phyloP scores from a whole-genome alignment of 1,284 basidiomycete genomes.

The Leccinum subfulvum region DNA sequence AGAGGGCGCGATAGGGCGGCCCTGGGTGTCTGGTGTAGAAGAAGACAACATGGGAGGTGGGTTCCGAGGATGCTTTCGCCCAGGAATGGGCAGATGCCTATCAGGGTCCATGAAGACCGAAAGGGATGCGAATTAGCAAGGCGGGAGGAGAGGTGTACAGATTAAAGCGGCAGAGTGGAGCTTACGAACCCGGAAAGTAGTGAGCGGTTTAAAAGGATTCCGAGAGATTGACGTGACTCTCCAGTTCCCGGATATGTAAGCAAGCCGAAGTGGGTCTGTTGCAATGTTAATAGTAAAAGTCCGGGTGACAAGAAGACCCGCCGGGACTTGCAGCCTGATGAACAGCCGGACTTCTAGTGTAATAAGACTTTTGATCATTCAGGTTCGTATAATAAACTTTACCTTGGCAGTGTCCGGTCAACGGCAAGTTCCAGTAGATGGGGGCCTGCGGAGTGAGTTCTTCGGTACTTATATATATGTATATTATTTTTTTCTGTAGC shows the following conservation, averaged over 20 bases:
- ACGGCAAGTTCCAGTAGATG: constrained; percentile 29
- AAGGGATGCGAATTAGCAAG: constrained; percentile 17
- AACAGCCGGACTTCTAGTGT: constrained; percentile 26
- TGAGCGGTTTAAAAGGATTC: constrained; percentile 24
- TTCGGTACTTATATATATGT: constrained; percentile 17
- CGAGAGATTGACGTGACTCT: constrained; percentile 29
- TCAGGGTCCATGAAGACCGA: constrained; percentile 30
- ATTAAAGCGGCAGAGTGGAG: constrained; percentile 23
- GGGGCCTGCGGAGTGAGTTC: constrained; percentile 25
- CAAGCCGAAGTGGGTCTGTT: constrained; percentile 29
- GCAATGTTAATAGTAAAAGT: constrained; percentile 29
- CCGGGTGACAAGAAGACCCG: constrained; percentile 31
- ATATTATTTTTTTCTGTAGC: constrained; percentile 3
- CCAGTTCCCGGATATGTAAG: constrained; percentile 30
- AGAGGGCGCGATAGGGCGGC: constrained; percentile 27
- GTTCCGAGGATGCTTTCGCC: constrained; percentile 28
- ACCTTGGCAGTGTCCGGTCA: constrained; percentile 29
- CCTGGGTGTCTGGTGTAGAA: constrained; percentile 22
- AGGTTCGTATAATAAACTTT: constrained; percentile 32
- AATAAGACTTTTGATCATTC: constrained; percentile 29
- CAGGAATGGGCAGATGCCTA: constrained; percentile 33
- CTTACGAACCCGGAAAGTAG: constrained; percentile 24
- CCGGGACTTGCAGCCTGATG: constrained; percentile 25
- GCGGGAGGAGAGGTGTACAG: constrained; percentile 4
- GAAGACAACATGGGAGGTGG: constrained; percentile 23